Conservation (phyloP, 2,329 filamentous ascomycete genomes). For the Cordyceps militaris region DNA sequence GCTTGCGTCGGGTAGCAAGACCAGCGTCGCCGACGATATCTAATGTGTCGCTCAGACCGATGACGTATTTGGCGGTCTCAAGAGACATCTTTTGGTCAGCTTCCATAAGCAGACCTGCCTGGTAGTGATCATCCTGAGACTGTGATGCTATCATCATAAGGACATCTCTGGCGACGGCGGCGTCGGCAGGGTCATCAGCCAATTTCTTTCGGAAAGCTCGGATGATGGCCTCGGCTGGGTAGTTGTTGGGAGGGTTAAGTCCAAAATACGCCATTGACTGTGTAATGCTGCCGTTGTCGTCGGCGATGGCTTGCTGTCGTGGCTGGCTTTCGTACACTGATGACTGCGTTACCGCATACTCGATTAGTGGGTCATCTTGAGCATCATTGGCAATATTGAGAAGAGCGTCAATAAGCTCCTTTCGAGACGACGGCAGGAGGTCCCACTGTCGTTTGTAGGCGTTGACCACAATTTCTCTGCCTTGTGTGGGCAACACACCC, state of each 20-base stretch:
- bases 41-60: constrained; percentile 21
- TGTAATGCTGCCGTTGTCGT: constrained; percentile 26
- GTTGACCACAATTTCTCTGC: constrained; percentile 29
- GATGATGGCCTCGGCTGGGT: constrained; percentile 28
- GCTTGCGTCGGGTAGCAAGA: constrained; percentile 3
- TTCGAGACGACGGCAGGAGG: constrained; percentile 24
- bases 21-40: constrained; percentile 17
- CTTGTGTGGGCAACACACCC: constrained; percentile 31
- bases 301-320: constrained; percentile 20
- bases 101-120: constrained; percentile 27
- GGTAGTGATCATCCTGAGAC: constrained; percentile 29
- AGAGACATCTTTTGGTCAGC: constrained; percentile 30
- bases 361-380: constrained; percentile 27
- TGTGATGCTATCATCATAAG: constrained; percentile 28
- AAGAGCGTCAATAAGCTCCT: constrained; percentile 26
- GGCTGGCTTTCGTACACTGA: constrained; percentile 33
- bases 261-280: constrained; percentile 30
- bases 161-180: constrained; percentile 26
- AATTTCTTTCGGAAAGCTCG: constrained; percentile 30
- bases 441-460: constrained; percentile 37
- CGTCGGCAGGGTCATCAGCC: constrained; percentile 24
- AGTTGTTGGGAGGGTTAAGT: constrained; percentile 29
- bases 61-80: constrained; percentile 25
- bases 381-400: constrained; percentile 29
- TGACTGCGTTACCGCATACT: constrained; percentile 32